Conservation (phyloP, 768 basidiomycete genomes). For the Lactarius vividus region DNA sequence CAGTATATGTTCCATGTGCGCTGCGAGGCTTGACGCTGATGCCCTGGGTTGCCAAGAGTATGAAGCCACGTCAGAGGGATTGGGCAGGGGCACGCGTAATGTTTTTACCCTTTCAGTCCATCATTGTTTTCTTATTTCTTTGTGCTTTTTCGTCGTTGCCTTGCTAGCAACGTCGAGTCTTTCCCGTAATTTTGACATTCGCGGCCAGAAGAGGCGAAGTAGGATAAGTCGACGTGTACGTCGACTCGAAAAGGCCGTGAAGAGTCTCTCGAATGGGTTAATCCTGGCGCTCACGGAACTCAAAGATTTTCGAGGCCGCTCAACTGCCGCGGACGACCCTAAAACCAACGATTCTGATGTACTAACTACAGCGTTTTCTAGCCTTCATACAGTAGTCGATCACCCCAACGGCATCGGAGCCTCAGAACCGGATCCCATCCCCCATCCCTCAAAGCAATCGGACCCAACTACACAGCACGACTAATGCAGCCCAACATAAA, state of each 20-base stretch:
- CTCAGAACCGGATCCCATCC: neutral
- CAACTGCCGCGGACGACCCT: neutral
- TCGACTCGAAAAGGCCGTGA: slow-evolving; percentile 11
- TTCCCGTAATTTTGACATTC: neutral
- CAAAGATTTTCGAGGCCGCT: neutral
- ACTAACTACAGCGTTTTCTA: neutral
- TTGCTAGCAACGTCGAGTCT: neutral
- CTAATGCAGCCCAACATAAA: neutral
- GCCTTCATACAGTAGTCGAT: neutral
- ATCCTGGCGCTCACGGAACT: slow-evolving; percentile 9
- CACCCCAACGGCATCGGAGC: neutral
- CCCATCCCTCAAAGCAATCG: neutral
- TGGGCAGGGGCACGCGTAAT: neutral
- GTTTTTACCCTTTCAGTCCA: neutral
- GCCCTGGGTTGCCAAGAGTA: neutral
- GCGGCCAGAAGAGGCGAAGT: neutral
- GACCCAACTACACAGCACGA: neutral
- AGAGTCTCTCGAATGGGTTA: slow-evolving; percentile 10
- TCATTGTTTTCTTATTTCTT: neutral
- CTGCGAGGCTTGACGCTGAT: neutral
- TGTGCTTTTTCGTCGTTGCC: neutral
- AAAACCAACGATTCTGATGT: neutral
- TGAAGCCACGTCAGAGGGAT: neutral
- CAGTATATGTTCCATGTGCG: slow-evolving; percentile 8
- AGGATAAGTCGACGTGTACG: slow-evolving; percentile 1